phyloP scores from a whole-genome alignment of 139 green algal species.

The Tetratostichococcus sp. region DNA sequence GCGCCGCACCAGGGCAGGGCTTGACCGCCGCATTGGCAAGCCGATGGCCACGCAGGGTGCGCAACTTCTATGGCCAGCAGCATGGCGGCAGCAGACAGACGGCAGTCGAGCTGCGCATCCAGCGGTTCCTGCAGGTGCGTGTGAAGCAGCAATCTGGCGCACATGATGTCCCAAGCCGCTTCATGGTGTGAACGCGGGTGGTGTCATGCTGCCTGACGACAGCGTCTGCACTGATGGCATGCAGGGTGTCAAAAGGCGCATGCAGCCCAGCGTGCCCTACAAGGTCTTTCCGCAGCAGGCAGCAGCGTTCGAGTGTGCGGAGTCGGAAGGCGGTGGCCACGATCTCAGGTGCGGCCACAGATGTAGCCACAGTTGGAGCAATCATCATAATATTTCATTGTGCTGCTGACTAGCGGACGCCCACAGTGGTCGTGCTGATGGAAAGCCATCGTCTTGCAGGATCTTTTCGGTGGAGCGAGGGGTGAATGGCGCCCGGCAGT shows the following conservation, averaged over 20 bases:
- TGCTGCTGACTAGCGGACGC: too few relatives aligned
- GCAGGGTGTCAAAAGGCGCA: background rate
- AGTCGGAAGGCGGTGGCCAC: conserved; percentile 16
- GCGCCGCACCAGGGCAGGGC: too few relatives aligned
- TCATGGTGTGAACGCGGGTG: too few relatives aligned
- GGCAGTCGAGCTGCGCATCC: background rate
- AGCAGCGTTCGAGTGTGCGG: conserved; percentile 43
- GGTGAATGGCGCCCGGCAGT: conserved; percentile 19
- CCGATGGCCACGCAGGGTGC: background rate
- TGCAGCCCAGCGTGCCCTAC: background rate
- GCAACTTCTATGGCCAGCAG: background rate
- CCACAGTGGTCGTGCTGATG: background rate
- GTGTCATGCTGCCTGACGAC: too few relatives aligned
- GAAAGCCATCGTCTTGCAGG: conserved; percentile 7
- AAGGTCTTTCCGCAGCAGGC: conserved; percentile 41
- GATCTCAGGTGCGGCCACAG: conserved; percentile 25
- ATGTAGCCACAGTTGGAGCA: too few relatives aligned
- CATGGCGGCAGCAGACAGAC: background rate
- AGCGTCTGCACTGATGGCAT: too few relatives aligned
- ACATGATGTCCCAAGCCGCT: too few relatives aligned
- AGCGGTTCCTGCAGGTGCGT: background rate
- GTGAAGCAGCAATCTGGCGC: too few relatives aligned
- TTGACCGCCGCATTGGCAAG: too few relatives aligned
- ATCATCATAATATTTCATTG: too few relatives aligned
- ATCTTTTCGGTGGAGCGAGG: conserved; percentile 20